phyloP scores from a whole-genome alignment of 2,329 filamentous ascomycete genomes.

The Pseudocercospora ulei region DNA sequence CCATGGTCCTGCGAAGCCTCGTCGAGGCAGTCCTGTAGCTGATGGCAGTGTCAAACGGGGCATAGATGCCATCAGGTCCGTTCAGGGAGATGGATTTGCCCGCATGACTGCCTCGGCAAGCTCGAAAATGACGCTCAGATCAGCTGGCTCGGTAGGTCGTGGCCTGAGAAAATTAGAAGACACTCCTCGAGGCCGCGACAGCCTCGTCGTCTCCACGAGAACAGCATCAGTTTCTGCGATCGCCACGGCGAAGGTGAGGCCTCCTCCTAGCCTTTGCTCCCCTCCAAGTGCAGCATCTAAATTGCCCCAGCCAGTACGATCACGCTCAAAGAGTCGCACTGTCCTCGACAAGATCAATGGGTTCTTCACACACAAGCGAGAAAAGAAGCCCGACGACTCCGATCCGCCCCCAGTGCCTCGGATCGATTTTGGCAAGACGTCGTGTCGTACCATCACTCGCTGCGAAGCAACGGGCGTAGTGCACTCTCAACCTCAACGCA shows the following conservation, averaged over 20 bases:
- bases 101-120: constrained; percentile 21
- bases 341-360: constrained; percentile 29
- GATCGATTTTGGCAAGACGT: not conserved
- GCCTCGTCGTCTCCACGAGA: not conserved
- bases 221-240: not conserved
- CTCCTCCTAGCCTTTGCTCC: not conserved
- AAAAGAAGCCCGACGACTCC: constrained; percentile 18
- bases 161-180: constrained; percentile 5
- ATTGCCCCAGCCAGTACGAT: constrained; percentile 15
- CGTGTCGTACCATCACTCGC: not conserved
- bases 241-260: not conserved
- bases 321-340: constrained; percentile 27
- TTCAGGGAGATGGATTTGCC: constrained; percentile 16
- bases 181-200: constrained; percentile 14
- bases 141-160: constrained; percentile 12
- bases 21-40: constrained; percentile 18
- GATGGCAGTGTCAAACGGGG: constrained; percentile 14
- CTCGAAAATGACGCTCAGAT: constrained; percentile 20
- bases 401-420: not conserved
- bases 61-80: constrained; percentile 8
- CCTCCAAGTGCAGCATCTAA: not conserved
- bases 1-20: constrained; percentile 13
- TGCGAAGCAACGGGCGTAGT: not conserved
- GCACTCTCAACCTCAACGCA: not conserved
- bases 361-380: constrained; percentile 27